Evolutionary conservation across 2,329 filamentous ascomycete genomes (phyloP), one percentile per base, ranked within the genome.

Genomic region (Sphaerulina populicola): DNA sequence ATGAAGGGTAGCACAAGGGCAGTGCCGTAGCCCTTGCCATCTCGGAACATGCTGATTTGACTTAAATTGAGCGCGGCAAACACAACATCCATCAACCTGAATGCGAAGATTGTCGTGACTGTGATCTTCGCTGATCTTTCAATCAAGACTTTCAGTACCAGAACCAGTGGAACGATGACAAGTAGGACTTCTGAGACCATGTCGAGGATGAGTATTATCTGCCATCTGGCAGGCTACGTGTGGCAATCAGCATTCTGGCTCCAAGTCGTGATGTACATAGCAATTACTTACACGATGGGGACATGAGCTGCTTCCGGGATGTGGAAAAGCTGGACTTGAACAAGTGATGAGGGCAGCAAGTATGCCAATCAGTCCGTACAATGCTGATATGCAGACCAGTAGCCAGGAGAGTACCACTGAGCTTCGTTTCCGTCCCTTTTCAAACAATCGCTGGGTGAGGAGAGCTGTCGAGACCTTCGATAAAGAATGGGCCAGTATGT

Each of bases 401-500:
- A 14, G 37, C 50, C 52, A 55, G 33, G 52, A 59, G 3, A 57
- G 21, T 11, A 35, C 31, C 21, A 53, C 46, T 2, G 40, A 35
- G 23, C 54, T 57, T 6, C 57, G 52, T 7, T 29, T 15, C 9
- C 54, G 37, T 6, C 49, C 57, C 15, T 56, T 59, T 36, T 59
- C 54, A 40, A 57, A 59, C 5, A 59, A 48, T 31, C 52, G 41
- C 27, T 45, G 52, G 7, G 57, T 59, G 14, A 59, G 44, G 2
- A 59, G 29, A n/a, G 52, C 57, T 9, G 52, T 59, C n/a, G 57
- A 59, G 23, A 57, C 44, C 38, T 59, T 59, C 23, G 57, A 59
- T 11, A 27, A 33, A 42, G 43, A 49, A 35, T 57, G 57, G 1
- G 57, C 49, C 29, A 59, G 44, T 10, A 57, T 40, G 47, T 44